These are phyloP conservation scores for Fusarium kyushuense DNA, from an alignment of 2,329 filamentous ascomycete species.

Conservation along the genomic window DNA sequence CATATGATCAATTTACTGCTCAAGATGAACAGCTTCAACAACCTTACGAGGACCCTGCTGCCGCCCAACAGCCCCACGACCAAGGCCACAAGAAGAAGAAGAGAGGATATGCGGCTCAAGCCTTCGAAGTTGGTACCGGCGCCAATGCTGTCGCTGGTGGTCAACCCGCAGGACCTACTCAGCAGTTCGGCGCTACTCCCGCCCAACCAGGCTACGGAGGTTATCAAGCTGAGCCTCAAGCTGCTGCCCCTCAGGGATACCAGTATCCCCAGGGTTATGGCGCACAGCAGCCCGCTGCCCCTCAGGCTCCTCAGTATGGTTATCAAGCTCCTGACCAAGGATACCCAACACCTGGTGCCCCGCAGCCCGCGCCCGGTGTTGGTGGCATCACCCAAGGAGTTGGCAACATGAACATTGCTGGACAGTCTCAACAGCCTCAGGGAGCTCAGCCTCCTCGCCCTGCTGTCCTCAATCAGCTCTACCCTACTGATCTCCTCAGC, in stretches of 20 bases:
- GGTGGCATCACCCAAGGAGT: conserved; percentile 86
- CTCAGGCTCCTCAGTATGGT: conserved; percentile 61
- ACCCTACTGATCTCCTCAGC: conserved; percentile 89
- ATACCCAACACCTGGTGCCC: conserved; percentile 67
- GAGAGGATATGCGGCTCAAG: conserved; percentile 92
- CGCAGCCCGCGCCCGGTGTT: conserved; percentile 55
- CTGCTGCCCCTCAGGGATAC: conserved; percentile 55
- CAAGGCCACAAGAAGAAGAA: conserved; percentile 82
- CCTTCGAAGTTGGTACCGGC: conserved; percentile 91
- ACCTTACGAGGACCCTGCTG: conserved; percentile 52
- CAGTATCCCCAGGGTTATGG: conserved; percentile 60
- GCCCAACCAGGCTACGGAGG: conserved; percentile 67
- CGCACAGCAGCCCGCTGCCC: conserved; percentile 55
- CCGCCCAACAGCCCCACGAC: conserved; percentile 47
- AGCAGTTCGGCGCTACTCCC: conserved; percentile 61
- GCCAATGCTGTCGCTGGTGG: conserved; percentile 77
- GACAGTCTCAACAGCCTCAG: conserved; percentile 55
- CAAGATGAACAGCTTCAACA: conserved; percentile 58
- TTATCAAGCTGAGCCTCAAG: conserved; percentile 66
- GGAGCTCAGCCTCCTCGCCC: conserved; percentile 56
- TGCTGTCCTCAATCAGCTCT: conserved; percentile 83
- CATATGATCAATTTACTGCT: conserved; percentile 62
- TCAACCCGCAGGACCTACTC: conserved; percentile 54
- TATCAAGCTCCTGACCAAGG: conserved; percentile 77
- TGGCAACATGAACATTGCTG: conserved; percentile 83